Percentiles rank a stretch among this genome's conserved stretches.
Evolutionary conservation across 306 rosid species (phyloP).

Genomic region (Heteromeles arbutifolia): DNA sequence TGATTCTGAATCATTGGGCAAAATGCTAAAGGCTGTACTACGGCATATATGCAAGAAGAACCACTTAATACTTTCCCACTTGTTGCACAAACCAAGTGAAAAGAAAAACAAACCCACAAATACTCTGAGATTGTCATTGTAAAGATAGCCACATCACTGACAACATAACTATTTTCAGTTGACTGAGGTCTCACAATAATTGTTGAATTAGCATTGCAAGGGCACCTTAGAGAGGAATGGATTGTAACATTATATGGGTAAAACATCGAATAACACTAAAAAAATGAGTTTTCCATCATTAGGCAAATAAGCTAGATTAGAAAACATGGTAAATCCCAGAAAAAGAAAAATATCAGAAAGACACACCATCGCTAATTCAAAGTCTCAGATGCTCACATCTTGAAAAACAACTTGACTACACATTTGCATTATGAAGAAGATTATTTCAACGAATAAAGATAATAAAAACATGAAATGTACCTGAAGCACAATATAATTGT

Average conservation of each 20-base stretch:
- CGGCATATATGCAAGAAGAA: neutral
- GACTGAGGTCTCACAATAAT: neutral
- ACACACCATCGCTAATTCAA: neutral
- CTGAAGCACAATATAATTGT: too few species aligned
- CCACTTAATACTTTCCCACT: neutral
- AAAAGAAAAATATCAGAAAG: neutral
- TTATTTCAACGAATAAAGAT: too few species aligned
- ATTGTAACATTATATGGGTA: neutral
- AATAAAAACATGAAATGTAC: too few species aligned
- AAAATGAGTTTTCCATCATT: constrained; percentile 13
- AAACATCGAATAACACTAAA: neutral
- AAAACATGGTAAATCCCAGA: neutral
- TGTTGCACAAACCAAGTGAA: neutral
- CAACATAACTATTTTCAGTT: neutral
- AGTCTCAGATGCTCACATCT: neutral
- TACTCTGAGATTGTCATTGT: neutral
- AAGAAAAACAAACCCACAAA: neutral
- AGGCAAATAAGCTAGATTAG: neutral
- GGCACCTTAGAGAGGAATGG: neutral
- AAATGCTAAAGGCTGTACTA: neutral
- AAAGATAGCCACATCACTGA: neutral
- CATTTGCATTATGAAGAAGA: neutral
- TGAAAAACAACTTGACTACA: neutral
- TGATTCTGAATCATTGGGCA: neutral
- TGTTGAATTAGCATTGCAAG: neutral